Percentiles rank a stretch among this genome's conserved stretches.
Conservation (phyloP, 305 asterid species). For the Rubia tinctorum region DNA sequence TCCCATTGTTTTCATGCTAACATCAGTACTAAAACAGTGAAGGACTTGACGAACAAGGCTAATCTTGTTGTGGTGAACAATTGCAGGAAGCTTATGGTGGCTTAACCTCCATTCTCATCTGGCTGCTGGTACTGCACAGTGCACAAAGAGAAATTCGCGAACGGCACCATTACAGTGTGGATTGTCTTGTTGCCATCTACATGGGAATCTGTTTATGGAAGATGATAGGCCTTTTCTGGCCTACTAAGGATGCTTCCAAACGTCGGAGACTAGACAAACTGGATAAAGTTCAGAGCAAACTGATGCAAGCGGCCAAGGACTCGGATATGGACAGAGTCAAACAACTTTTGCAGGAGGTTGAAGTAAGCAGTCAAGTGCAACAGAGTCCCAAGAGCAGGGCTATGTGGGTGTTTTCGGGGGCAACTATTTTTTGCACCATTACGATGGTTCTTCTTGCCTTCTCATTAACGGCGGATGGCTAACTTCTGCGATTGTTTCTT, state of each 20-base stretch:
- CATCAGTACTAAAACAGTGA: neutral
- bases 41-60: neutral
- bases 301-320: conserved; percentile 83
- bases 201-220: conserved; percentile 92
- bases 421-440: conserved; percentile 61
- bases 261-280: conserved; percentile 45
- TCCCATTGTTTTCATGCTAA: neutral
- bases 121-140: conserved; percentile 83
- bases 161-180: conserved; percentile 90
- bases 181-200: conserved; percentile 77
- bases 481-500: conserved; percentile 6
- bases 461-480: conserved; percentile 76
- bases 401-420: conserved; percentile 75
- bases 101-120: conserved; percentile 60
- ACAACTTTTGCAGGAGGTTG: conserved; percentile 62
- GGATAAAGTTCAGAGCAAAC: conserved; percentile 54
- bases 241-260: conserved; percentile 47
- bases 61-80: neutral
- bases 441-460: conserved; percentile 67
- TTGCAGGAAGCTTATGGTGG: conserved; percentile 97
- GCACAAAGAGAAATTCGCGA: conserved; percentile 94
- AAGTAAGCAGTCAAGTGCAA: conserved; percentile 34
- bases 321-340: conserved; percentile 69
- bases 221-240: conserved; percentile 76
- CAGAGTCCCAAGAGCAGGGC: conserved; percentile 35